Conservation (phyloP, 2,329 filamentous ascomycete species). For the Alternaria ventricosa region DNA sequence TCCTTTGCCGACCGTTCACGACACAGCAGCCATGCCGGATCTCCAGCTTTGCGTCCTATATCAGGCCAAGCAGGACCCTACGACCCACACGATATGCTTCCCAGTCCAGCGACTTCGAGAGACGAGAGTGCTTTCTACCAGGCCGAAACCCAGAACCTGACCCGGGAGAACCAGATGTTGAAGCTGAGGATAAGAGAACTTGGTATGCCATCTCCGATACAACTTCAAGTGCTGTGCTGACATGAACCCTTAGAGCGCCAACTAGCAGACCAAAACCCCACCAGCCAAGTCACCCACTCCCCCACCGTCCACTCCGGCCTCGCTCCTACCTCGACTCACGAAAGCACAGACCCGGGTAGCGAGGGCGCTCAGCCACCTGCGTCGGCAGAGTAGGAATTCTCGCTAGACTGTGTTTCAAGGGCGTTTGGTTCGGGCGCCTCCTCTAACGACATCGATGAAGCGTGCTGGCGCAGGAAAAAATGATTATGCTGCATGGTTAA, state of each 20-base stretch:
- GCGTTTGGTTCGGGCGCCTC: slow-evolving; percentile 1
- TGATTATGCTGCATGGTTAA: not conserved
- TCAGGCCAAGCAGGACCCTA: slow-evolving; percentile 50
- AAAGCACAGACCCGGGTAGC: slow-evolving; percentile 10
- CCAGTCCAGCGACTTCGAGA: slow-evolving; percentile 57
- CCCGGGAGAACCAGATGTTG: slow-evolving; percentile 83
- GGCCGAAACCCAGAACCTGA: slow-evolving; percentile 79
- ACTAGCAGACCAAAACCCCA: slow-evolving; percentile 41
- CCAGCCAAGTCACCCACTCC: slow-evolving; percentile 38
- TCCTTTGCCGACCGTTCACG: slow-evolving; percentile 49
- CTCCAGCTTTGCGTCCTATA: slow-evolving; percentile 59
- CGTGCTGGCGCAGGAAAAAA: not conserved
- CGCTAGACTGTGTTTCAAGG: not conserved
- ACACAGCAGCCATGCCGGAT: slow-evolving; percentile 49
- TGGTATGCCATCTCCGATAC: slow-evolving; percentile 53
- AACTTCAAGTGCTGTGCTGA: not conserved
- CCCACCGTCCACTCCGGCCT: slow-evolving; percentile 38
- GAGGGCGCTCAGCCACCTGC: slow-evolving; percentile 1
- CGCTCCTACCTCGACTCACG: slow-evolving; percentile 27
- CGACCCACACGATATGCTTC: slow-evolving; percentile 67
- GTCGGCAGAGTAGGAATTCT: slow-evolving; percentile 4
- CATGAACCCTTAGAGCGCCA: slow-evolving; percentile 39
- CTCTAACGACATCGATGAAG: not conserved
- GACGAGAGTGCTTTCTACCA: slow-evolving; percentile 83
- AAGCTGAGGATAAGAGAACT: slow-evolving; percentile 75